Conservation (phyloP, 441 rosid genomes). For the Adansonia madagascariensis region DNA sequence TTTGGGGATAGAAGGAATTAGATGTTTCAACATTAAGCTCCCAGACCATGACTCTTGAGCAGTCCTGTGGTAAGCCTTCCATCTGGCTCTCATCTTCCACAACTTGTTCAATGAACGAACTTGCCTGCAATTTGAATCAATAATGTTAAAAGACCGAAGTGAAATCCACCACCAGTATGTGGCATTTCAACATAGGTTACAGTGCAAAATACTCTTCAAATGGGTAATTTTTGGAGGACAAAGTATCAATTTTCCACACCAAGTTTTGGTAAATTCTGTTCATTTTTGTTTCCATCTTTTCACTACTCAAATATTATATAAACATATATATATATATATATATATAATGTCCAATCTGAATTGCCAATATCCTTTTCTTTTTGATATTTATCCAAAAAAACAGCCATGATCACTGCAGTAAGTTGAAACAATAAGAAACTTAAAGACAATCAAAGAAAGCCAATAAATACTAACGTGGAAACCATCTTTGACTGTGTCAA, state of each 20-base stretch:
- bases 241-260: not conserved
- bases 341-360: not conserved
- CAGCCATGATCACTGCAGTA: not conserved
- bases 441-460: conserved; percentile 11
- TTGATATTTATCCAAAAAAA: conserved; percentile 10
- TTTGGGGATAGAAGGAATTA: conserved; percentile 45
- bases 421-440: not conserved
- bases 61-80: conserved; percentile 55
- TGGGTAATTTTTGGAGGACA: not conserved
- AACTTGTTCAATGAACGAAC: conserved; percentile 55
- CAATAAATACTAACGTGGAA: conserved; percentile 43
- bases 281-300: conserved; percentile 13
- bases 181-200: not conserved
- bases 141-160: not conserved
- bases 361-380: not conserved
- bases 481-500: conserved; percentile 45
- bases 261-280: not conserved
- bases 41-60: conserved; percentile 66
- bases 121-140: conserved; percentile 42
- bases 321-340: not conserved
- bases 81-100: conserved; percentile 76
- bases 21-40: conserved; percentile 38
- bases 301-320: not conserved
- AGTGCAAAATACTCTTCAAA: not conserved
- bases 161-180: not conserved